Percentiles rank a stretch among this genome's conserved stretches.
These are phyloP conservation scores for Termitomyces sp. DNA, from an alignment of 768 basidiomycete genomes.

Conservation along the genomic window DNA sequence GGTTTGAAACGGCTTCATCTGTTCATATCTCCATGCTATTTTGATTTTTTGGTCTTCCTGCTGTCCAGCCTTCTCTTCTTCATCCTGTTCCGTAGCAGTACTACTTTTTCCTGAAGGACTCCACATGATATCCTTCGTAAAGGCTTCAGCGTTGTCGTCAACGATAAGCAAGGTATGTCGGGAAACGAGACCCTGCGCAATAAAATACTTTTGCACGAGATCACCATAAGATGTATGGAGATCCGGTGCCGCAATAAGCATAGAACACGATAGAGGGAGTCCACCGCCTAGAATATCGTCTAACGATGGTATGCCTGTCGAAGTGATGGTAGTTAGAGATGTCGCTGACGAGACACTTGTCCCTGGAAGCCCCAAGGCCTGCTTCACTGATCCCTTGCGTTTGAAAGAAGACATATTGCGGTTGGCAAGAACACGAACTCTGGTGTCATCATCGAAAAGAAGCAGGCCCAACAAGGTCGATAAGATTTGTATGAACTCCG, in stretches of 20 bases:
- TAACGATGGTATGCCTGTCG: slow-evolving; percentile 87
- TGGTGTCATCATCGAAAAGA: neutral
- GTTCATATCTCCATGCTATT: slow-evolving; percentile 97
- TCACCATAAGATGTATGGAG: slow-evolving; percentile 80
- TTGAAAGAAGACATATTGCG: slow-evolving; percentile 75
- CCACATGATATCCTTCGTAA: slow-evolving; percentile 84
- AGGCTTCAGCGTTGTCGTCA: slow-evolving; percentile 47
- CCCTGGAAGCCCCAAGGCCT: slow-evolving; percentile 37
- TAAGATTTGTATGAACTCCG: slow-evolving; percentile 1
- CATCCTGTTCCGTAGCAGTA: slow-evolving; percentile 14
- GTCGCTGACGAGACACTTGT: slow-evolving; percentile 57
- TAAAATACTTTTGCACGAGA: slow-evolving; percentile 82
- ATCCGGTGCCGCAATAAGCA: slow-evolving; percentile 80
- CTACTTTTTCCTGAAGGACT: slow-evolving; percentile 32
- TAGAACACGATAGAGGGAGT: slow-evolving; percentile 72
- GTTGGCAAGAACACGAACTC: neutral
- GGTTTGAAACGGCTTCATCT: slow-evolving; percentile 89
- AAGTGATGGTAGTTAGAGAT: slow-evolving; percentile 52
- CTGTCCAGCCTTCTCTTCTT: slow-evolving; percentile 24
- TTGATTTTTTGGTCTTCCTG: slow-evolving; percentile 62
- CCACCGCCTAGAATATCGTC: slow-evolving; percentile 96
- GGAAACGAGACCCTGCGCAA: slow-evolving; percentile 78
- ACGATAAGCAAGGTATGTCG: slow-evolving; percentile 69
- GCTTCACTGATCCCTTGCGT: slow-evolving; percentile 47
- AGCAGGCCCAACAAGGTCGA: neutral